Evolutionary conservation across 495 filamentous ascomycete genomes (phyloP), one percentile per base, ranked within the genome.

Genomic region (Penicillium alfredii): DNA sequence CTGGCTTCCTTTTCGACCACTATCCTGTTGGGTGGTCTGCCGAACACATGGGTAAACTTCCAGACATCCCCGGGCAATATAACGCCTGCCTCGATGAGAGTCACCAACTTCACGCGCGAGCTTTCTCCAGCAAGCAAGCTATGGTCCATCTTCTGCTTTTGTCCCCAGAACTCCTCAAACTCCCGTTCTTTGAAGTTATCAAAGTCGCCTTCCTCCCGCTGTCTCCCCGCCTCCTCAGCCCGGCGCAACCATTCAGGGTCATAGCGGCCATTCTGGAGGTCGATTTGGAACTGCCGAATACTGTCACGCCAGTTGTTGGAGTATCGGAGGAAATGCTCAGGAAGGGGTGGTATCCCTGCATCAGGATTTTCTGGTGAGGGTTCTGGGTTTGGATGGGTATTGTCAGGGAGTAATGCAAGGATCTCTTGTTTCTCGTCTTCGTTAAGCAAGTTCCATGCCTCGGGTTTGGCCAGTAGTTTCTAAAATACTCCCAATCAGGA

Each of bases 91-190:
- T 66, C 56, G 23, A 69, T 53, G 29, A 77, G 44, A 1, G 64
- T 63, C 7, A 56, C 44, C 8, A 77, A 40, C 42, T 70, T 79
- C 7, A 79, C 56, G 10, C 60, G 58, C 8, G 66, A 57, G 33
- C 67, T 63, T 44, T 78, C 61, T 14, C 74, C 77, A 14, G 72
- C 67, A 26, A 49, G 15, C n/a, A 61, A 40, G 8, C 26, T 35
- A 14, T 37, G 53, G 18, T 53, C 49, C 14, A 67, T 42, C 35
- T 63, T 73, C 53, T 80, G 71, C 34, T 81, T 76, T 37, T 83
- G 72, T 0, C 74, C 80, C 84, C 84, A 94, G 38, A 77, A 81
- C 21, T 73, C 57, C 58, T 87, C 77, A 22, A 78, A 83, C 24
- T 82, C 69, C 3, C 64, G 45, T 31, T 78, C 74, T 51, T 86